Evolutionary conservation across 345 rosid species (phyloP), one percentile per base, ranked within the genome.

Genomic region (Pugionium dolabratum): DNA sequence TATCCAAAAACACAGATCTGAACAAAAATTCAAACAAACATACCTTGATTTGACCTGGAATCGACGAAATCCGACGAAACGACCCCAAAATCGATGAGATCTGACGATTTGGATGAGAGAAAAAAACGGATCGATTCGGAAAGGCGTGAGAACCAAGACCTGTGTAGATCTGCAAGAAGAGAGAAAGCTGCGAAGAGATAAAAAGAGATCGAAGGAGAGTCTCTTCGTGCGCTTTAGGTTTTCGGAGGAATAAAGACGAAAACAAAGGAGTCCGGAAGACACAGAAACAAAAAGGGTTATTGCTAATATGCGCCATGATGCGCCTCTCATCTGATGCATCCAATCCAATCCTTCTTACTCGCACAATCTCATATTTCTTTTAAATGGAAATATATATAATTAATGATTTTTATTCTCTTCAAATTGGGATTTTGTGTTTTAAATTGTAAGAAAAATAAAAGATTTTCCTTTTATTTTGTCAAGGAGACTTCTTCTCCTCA

Each of bases 291-390:
- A 41, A 45, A 62, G 53, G 66, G 29, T 3, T 63, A 0, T 47
- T 68, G 71, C 78, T 75, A 75, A 28, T 51, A 52, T 75, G 78
- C 78, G 78, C 70, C 74, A 69, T 75, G 10, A 9, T 56, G 51
- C 50, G 60, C 42, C 40, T 56, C 59, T 34, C 49, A 5, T 66
- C 18, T 18, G 18, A 18, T 18, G 29, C 31, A 67, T 61, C 66
- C 70, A n/a, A n/a, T n/a, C n/a, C n/a, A 46, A 62, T 36, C 39
- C n/a, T 39, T 59, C 48, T 63, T 18, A 1, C 9, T 63, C 30
- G 49, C 64, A 18, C 18, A 18, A 41, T 33, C 9, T 5, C 55
- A 11, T 18, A 2, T 65, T 59, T 42, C 70, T 51, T 51, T 66
- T 54, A 43, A 65, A 43, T 54, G 62, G 53, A 2, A 43, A 65